Base-by-base conservation (phyloP, 1,284 basidiomycete species). In the Leccinum subspadiceum region DNA sequence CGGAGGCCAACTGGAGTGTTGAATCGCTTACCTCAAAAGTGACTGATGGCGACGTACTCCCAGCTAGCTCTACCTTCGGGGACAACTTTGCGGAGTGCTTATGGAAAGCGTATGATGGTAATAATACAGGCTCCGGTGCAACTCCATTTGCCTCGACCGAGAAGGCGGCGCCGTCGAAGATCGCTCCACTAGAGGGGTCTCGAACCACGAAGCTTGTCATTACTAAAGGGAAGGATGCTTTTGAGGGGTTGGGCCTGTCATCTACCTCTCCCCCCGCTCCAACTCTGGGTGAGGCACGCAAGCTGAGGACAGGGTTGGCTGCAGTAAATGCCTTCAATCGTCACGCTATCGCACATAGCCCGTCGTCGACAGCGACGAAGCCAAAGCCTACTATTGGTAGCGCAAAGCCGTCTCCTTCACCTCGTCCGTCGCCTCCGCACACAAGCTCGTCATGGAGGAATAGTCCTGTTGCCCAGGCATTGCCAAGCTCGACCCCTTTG, bases 231-330 rank as follows among this genome's bases (percentile, higher is more conserved):
- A 86, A 81, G 62, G 90, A 92, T 70, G 90, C 90, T 3, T 93
- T 93, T 65, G 88, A 89, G 52, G 90, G 87, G 10, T 76, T 93
- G 39, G 89, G 86, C 5, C 67, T 90, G 15, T 71, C 76, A 58
- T 64, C 74, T 22, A 71, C 80, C 7, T 76, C 75, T 20, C 77
- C 77, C 54, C 78, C 81, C 4, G 77, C 82, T 17, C 87, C 84
- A 24, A 92, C 90, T 1, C 76, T 92, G 4, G 90, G 83, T n/a
- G 89, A 92, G 68, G 89, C 87, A 33, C 79, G 89, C 53, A 86
- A 85, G 68, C 71, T 86, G 59, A 78, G 87, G 53, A 89, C 88
- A 8, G 88, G 87, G 5, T 66, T 89, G 53, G 86, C 85, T 17
- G 76, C 76, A 44, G 63, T 73, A 33, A 72, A 77, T 79, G 69